Conservation (phyloP, 768 basidiomycete genomes). For the Astraeus odoratus region DNA sequence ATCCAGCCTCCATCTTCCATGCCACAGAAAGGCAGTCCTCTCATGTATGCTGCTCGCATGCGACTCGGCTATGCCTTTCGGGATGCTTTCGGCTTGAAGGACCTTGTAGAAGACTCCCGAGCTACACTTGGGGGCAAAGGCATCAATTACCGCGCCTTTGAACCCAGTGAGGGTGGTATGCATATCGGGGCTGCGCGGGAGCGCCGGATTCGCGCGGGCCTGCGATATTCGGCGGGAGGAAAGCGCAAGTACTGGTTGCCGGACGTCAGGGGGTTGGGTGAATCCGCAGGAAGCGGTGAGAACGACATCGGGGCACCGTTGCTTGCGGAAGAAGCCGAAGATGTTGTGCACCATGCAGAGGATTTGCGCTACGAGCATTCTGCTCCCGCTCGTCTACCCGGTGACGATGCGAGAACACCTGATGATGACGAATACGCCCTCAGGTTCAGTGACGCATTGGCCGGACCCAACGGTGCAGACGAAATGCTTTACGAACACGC, state of each 20-base stretch:
- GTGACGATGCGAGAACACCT: constrained; percentile 26
- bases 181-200: constrained; percentile 87
- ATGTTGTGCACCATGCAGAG: constrained; percentile 58
- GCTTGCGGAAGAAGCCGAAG: constrained; percentile 52
- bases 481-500: constrained; percentile 75
- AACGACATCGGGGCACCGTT: constrained; percentile 71
- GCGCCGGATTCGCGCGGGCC: constrained; percentile 80
- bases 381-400: constrained; percentile 10
- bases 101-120: constrained; percentile 82
- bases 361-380: constrained; percentile 36
- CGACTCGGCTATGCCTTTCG: constrained; percentile 80
- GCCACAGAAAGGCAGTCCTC: constrained; percentile 21
- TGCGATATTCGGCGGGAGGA: constrained; percentile 89
- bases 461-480: constrained; percentile 56
- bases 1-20: constrained; percentile 40
- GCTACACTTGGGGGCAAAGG: constrained; percentile 80
- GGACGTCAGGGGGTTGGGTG: constrained; percentile 40
- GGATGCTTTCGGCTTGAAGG: constrained; percentile 82
- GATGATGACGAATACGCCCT: constrained; percentile 31
- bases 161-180: constrained; percentile 89
- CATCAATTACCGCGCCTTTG: constrained; percentile 94
- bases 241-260: constrained; percentile 95
- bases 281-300: constrained; percentile 25
- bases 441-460: constrained; percentile 20
- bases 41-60: constrained; percentile 75